Evolutionary conservation across 129 eudicot genomes (phyloP), one percentile per base, ranked within the genome.

Genomic region (Helichrysum umbraculigerum): DNA sequence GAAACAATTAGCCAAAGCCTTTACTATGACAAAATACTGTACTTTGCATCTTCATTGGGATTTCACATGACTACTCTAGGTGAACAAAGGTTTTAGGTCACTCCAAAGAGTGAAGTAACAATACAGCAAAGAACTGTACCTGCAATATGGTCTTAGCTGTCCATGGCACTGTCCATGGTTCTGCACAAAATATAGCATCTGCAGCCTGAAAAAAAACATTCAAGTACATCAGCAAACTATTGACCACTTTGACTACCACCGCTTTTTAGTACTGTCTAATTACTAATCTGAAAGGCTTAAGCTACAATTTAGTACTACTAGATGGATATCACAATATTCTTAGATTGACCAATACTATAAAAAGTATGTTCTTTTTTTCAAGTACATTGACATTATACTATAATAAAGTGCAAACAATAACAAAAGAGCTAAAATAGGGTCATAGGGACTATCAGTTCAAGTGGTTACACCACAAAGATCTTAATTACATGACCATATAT

Each of bases 141-240:
- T 85, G 92, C 62, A 88, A 34, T 59, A 88, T 88, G 71, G 92
- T 88, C 76, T 85, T 84, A 34, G 89, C 87, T 74, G 89, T 80
- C 92, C 92, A 88, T 63, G 92, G 92, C 66, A 88, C 92, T 42
- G 84, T 83, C 92, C 92, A 88, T 4, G 81, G 89, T 70, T 85
- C 79, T 68, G 89, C 75, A 10, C 74, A 68, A 75, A 85, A 78
- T 66, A 83, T 56, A 52, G 73, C 80, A 71, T 73, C 87, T 42
- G 76, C 65, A 80, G 77, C 84, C 92, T 88, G 84, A 64, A 85
- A 74, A 61, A 25, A 17, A 75, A 62, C 74, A 57, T 20, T 33
- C 57, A 74, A 22, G 19, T 33, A 51, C 25, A 71, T 61, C 70
- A 73, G 37, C 39, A 73, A 73, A 57, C 12, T 57, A 57, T 20